Percentiles rank a stretch among this genome's conserved stretches.
These are phyloP conservation scores for Zasmidium cellare DNA, from an alignment of 2,329 filamentous ascomycete species.

Conservation along the genomic window DNA sequence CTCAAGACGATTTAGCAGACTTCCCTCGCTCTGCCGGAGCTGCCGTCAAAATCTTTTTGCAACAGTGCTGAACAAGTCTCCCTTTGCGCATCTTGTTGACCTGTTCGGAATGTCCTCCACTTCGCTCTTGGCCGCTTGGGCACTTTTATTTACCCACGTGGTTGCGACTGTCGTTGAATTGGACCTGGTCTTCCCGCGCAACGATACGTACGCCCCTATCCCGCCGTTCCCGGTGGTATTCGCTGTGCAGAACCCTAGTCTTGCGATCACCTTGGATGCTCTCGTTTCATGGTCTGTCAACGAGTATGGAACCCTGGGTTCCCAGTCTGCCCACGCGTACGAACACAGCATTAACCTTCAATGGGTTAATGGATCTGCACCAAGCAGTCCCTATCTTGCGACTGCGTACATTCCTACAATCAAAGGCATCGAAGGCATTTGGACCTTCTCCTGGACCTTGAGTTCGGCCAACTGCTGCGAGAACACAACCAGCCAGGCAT, in stretches of 20 bases:
- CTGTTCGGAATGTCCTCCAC: neutral
- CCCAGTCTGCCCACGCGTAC: neutral
- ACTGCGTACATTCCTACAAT: neutral
- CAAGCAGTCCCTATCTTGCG: neutral
- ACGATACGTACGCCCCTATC: conserved; percentile 1
- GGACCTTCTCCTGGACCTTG: neutral
- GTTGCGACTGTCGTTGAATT: neutral
- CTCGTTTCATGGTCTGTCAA: neutral
- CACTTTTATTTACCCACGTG: neutral
- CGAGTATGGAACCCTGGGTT: neutral
- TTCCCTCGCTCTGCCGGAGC: no score
- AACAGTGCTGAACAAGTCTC: no score
- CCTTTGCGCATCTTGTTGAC: no score
- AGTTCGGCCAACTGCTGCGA: neutral
- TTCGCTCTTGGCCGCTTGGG: neutral
- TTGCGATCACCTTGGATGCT: neutral
- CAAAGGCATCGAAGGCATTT: neutral
- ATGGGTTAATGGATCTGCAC: neutral
- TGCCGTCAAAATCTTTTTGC: no score
- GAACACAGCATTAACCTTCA: neutral
- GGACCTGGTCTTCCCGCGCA: conserved; percentile 8
- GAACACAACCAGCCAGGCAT: neutral
- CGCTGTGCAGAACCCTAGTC: conserved; percentile 1
- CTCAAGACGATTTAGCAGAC: no score
- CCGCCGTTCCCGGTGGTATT: conserved; percentile 4